phyloP scores from a whole-genome alignment of 2,329 filamentous ascomycete species.

The Trichoderma sp. region DNA sequence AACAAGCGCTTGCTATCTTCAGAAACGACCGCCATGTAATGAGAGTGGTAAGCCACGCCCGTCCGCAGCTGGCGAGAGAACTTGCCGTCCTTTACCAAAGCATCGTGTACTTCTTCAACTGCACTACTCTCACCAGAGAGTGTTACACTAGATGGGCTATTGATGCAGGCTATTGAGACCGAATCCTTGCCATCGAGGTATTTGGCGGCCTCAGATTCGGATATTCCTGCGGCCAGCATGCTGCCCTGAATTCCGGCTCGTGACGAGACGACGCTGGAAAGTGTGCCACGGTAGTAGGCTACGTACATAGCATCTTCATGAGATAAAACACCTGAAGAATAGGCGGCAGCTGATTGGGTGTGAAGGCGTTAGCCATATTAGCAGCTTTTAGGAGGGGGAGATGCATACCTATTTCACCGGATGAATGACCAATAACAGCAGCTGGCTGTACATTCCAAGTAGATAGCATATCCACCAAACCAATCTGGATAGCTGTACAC shows the following conservation, averaged over 20 bases:
- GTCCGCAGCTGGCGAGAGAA: not conserved
- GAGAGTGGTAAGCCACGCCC: not conserved
- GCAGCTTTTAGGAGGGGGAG: not conserved
- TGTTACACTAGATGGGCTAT: not conserved
- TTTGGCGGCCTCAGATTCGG: not conserved
- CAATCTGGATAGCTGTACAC: not conserved
- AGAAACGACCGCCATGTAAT: not conserved
- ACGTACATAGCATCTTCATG: not conserved
- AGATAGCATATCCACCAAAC: not conserved
- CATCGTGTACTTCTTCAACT: not conserved
- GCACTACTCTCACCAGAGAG: not conserved
- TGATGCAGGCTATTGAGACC: not conserved
- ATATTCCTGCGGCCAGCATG: not conserved
- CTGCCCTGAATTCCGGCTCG: not conserved
- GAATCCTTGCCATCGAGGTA: not conserved
- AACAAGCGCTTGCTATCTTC: not conserved
- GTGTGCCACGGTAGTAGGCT: not conserved
- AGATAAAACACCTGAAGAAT: not conserved
- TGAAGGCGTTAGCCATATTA: not conserved
- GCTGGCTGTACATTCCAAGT: not conserved
- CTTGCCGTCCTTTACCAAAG: not conserved
- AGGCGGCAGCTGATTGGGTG: not conserved
- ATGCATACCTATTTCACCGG: not conserved
- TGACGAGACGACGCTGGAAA: not conserved
- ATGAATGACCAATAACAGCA: not conserved